Conservation (phyloP, 331 rosid species). For the Erythrophleum ivorense region DNA sequence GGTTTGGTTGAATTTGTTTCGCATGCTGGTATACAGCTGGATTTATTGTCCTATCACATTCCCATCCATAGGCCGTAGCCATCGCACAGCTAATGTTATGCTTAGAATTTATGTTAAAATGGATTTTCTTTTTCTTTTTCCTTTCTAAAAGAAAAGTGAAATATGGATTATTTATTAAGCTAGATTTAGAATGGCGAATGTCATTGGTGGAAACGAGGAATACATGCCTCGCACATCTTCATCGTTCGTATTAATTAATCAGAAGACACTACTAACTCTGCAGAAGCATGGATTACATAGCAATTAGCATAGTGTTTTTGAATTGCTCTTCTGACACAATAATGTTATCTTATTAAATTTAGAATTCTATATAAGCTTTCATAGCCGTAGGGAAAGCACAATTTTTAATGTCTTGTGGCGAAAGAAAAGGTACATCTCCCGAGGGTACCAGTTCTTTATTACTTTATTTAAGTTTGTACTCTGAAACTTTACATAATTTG, state of each 20-base stretch:
- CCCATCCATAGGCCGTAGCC: background rate
- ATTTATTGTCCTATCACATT: conserved; percentile 26
- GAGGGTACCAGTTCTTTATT: conserved; percentile 44
- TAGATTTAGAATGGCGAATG: conserved; percentile 38
- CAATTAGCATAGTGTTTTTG: conserved; percentile 34
- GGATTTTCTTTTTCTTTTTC: background rate
- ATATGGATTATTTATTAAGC: conserved; percentile 16
- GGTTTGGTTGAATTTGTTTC: conserved; percentile 29
- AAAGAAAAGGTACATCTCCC: conserved; percentile 66
- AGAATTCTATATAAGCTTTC: background rate
- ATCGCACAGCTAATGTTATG: conserved; percentile 36
- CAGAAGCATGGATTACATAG: conserved; percentile 29
- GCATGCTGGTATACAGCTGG: conserved; percentile 41
- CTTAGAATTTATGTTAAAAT: background rate
- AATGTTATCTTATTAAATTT: conserved; percentile 7
- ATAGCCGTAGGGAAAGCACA: conserved; percentile 36
- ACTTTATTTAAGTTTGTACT: conserved; percentile 27
- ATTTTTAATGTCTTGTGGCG: conserved; percentile 56
- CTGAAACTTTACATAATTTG: conserved; percentile 21
- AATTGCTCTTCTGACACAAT: conserved; percentile 39
- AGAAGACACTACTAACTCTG: conserved; percentile 24
- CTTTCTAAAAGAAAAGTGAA: background rate
- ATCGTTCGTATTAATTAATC: conserved; percentile 20
- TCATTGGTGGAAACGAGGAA: conserved; percentile 43
- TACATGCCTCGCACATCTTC: conserved; percentile 46